These are phyloP conservation scores for Aspergillus arachidicola DNA, from an alignment of 2,329 filamentous ascomycete genomes.

Conservation along the genomic window DNA sequence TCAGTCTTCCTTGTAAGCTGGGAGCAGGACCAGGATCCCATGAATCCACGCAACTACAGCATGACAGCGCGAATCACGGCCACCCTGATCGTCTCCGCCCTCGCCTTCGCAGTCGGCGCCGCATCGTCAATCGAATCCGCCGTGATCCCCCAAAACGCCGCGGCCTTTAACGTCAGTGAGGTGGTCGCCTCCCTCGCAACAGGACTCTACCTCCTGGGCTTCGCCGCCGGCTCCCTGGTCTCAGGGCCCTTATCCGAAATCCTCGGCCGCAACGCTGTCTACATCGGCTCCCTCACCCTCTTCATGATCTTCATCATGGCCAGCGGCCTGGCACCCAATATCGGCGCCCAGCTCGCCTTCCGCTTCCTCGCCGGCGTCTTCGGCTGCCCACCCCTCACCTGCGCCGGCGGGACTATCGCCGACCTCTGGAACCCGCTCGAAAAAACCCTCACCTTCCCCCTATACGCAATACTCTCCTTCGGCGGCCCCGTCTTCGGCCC, in stretches of 20 bases:
- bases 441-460: slow-evolving; percentile 51
- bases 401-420: slow-evolving; percentile 46
- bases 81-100: slow-evolving; percentile 48
- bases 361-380: slow-evolving; percentile 54
- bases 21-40: slow-evolving; percentile 33
- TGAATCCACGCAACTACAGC: slow-evolving; percentile 46
- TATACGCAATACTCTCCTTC: slow-evolving; percentile 52
- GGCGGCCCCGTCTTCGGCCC: slow-evolving; percentile 30
- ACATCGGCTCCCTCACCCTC: slow-evolving; percentile 48
- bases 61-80: slow-evolving; percentile 37
- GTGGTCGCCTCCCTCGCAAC: slow-evolving; percentile 55
- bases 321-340: slow-evolving; percentile 50
- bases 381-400: slow-evolving; percentile 47
- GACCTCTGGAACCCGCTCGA: slow-evolving; percentile 53
- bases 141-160: slow-evolving; percentile 48
- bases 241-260: slow-evolving; percentile 54
- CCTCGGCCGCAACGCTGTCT: slow-evolving; percentile 53
- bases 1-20: slow-evolving; percentile 34
- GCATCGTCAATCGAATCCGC: slow-evolving; percentile 58
- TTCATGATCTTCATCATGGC: slow-evolving; percentile 54
- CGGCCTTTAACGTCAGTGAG: slow-evolving; percentile 52
- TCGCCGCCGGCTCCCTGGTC: slow-evolving; percentile 52
- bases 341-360: slow-evolving; percentile 52
- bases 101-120: slow-evolving; percentile 54
- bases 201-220: slow-evolving; percentile 45